These are phyloP conservation scores for Aphanomyces stellatus DNA, from an alignment of 352 stramenopile genomes.

Conservation along the genomic window DNA sequence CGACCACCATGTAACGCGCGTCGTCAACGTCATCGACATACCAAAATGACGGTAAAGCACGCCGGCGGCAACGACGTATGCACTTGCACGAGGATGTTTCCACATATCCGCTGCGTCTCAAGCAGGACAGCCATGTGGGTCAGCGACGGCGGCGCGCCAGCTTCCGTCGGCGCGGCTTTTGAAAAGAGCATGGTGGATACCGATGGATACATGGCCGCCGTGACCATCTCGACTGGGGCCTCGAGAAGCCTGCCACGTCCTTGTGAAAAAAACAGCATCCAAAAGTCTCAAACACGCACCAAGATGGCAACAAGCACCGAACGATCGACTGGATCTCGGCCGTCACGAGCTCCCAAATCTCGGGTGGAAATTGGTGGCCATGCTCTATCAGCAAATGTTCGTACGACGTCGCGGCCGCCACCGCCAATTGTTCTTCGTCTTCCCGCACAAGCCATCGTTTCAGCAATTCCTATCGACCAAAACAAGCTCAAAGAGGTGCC, in stretches of 20 bases:
- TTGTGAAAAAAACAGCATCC: background rate
- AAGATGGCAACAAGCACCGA: background rate
- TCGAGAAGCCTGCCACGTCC: background rate
- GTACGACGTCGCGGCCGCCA: background rate
- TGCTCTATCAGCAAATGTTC: constrained; percentile 5
- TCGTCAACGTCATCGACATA: background rate
- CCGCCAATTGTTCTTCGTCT: constrained; percentile 1
- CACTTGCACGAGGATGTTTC: constrained; percentile 9
- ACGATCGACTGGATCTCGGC: background rate
- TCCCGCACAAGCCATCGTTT: background rate
- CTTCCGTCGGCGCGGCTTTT: background rate
- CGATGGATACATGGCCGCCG: constrained; percentile 5
- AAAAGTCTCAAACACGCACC: background rate
- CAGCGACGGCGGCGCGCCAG: background rate
- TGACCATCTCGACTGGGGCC: background rate
- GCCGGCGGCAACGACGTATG: background rate
- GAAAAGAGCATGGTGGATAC: background rate
- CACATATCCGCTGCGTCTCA: background rate
- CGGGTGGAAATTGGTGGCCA: constrained; percentile 5
- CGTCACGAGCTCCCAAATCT: constrained; percentile 8
- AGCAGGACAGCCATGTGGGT: constrained; percentile 13
- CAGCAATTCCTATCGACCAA: constrained; percentile 7
- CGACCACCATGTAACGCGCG: no score
- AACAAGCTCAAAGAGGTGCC: no score
- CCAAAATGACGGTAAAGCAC: constrained; percentile 6